Conservation (phyloP, 1,284 basidiomycete species). For the Clitocybe nebularis region DNA sequence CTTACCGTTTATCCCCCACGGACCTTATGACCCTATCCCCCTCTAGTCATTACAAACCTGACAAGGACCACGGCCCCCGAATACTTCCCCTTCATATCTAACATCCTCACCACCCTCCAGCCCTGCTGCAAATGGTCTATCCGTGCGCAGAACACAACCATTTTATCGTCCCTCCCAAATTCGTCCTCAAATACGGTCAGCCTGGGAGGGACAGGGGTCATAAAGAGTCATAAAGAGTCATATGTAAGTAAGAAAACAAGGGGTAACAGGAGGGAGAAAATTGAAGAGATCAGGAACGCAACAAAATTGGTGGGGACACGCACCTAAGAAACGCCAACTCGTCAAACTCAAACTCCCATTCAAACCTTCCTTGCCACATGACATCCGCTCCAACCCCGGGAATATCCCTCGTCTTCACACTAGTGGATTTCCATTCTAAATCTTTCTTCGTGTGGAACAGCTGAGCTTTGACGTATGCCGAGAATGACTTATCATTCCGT, state of each 20-base stretch:
- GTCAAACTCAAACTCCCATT: slow-evolving; percentile 47
- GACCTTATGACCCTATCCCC: too few relatives aligned
- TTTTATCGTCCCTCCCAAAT: slow-evolving; percentile 37
- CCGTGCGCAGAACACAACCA: slow-evolving; percentile 49
- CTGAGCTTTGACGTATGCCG: slow-evolving; percentile 38
- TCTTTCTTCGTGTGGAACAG: slow-evolving; percentile 35
- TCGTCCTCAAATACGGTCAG: slow-evolving; percentile 36
- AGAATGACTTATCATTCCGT: slow-evolving; percentile 29
- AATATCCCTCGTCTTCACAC: slow-evolving; percentile 29
- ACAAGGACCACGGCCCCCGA: slow-evolving; percentile 46
- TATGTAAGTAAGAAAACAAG: too few relatives aligned
- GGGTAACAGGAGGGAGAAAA: too few relatives aligned
- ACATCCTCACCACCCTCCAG: slow-evolving; percentile 48
- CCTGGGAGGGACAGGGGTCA: slow-evolving; percentile 18
- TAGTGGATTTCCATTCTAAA: slow-evolving; percentile 38
- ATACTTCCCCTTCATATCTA: slow-evolving; percentile 51
- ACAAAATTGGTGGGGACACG: too few relatives aligned
- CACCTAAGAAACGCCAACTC: slow-evolving; percentile 51
- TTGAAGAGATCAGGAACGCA: too few relatives aligned
- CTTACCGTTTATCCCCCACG: too few relatives aligned
- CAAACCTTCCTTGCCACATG: slow-evolving; percentile 42
- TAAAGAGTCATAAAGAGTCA: not conserved
- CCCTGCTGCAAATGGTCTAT: slow-evolving; percentile 40
- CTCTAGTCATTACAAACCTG: slow-evolving; percentile 27
- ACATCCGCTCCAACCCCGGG: slow-evolving; percentile 34